These are phyloP conservation scores for Saturnispora ahearnii DNA, from an alignment of 805 yeast genomes.

Conservation along the genomic window DNA sequence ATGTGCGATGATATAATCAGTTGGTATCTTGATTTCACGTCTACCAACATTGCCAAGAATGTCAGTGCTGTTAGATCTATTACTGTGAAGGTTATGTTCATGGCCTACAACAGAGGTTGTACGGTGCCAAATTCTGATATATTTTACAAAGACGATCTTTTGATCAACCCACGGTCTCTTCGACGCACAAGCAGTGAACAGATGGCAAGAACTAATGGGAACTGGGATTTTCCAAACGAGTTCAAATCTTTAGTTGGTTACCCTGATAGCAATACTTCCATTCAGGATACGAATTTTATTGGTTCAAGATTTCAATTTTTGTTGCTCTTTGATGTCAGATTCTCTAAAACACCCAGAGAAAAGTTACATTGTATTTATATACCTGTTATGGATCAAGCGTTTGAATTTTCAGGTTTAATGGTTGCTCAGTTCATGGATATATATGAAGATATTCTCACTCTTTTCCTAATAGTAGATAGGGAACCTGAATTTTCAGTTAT, in stretches of 20 bases:
- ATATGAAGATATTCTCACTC: constrained; percentile 65
- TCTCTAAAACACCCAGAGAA: constrained; percentile 57
- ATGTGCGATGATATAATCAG: constrained; percentile 62
- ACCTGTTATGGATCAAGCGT: constrained; percentile 53
- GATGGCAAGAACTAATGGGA: constrained; percentile 19
- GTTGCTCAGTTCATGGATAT: constrained; percentile 77
- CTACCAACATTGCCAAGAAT: constrained; percentile 43
- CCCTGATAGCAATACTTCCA: constrained; percentile 18
- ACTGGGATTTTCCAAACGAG: constrained; percentile 40
- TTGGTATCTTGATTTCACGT: constrained; percentile 58
- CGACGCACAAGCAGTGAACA: background rate
- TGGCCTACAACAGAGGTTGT: constrained; percentile 53
- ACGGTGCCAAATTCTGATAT: constrained; percentile 15
- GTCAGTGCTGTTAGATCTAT: constrained; percentile 38
- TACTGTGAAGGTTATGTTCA: constrained; percentile 49
- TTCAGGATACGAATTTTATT: constrained; percentile 12
- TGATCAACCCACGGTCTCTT: constrained; percentile 14
- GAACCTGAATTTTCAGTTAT: constrained; percentile 81
- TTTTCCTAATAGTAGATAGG: constrained; percentile 65
- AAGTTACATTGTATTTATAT: constrained; percentile 57
- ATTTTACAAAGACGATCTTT: constrained; percentile 24
- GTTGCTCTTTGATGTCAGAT: constrained; percentile 57
- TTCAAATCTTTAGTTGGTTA: constrained; percentile 42
- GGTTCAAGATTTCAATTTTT: constrained; percentile 54
- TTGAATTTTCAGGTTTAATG: constrained; percentile 45